A percentile compares a stretch with the other conserved stretches of the same genome.
Evolutionary conservation across 2,329 filamentous ascomycete genomes (phyloP).

Genomic region (Arthrinium phaeospermum): DNA sequence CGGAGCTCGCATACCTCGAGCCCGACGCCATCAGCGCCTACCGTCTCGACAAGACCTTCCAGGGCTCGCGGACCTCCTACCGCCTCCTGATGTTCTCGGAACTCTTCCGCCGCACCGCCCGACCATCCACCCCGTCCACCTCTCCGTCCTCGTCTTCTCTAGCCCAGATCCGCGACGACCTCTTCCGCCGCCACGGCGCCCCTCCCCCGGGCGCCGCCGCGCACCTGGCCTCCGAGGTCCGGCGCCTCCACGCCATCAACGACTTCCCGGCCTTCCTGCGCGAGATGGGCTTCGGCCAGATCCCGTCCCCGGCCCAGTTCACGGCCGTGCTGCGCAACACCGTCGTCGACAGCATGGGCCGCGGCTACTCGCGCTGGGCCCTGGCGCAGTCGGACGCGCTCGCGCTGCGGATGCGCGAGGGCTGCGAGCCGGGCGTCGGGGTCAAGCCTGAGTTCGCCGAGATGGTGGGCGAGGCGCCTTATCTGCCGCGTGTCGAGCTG

Average conservation of each 20-base stretch:
- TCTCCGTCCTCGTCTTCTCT: not conserved
- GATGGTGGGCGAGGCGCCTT: not conserved
- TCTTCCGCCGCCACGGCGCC: constrained; percentile 53
- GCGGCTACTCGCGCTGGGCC: constrained; percentile 40
- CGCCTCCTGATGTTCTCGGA: constrained; percentile 59
- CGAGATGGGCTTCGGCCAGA: constrained; percentile 47
- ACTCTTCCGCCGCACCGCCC: constrained; percentile 52
- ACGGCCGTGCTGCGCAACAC: constrained; percentile 42
- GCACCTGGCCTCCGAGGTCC: constrained; percentile 48
- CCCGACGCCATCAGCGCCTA: constrained; percentile 47
- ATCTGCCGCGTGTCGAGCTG: not conserved
- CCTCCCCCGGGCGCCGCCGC: constrained; percentile 48
- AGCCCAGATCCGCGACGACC: constrained; percentile 44
- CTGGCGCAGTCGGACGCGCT: constrained; percentile 27
- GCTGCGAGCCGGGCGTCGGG: constrained; percentile 26
- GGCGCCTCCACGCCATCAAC: constrained; percentile 47
- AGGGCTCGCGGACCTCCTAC: constrained; percentile 52
- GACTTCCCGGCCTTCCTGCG: constrained; percentile 49
- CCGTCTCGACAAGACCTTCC: constrained; percentile 53
- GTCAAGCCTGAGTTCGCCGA: not conserved
- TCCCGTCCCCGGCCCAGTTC: constrained; percentile 35
- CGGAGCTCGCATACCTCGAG: constrained; percentile 55
- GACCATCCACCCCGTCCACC: constrained; percentile 35
- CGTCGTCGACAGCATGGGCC: constrained; percentile 39
- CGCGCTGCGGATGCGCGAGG: constrained; percentile 28